A percentile compares a stretch with the other conserved stretches of the same genome.
phyloP scores from a whole-genome alignment of 1,284 basidiomycete species.

The Marasmius sp. region DNA sequence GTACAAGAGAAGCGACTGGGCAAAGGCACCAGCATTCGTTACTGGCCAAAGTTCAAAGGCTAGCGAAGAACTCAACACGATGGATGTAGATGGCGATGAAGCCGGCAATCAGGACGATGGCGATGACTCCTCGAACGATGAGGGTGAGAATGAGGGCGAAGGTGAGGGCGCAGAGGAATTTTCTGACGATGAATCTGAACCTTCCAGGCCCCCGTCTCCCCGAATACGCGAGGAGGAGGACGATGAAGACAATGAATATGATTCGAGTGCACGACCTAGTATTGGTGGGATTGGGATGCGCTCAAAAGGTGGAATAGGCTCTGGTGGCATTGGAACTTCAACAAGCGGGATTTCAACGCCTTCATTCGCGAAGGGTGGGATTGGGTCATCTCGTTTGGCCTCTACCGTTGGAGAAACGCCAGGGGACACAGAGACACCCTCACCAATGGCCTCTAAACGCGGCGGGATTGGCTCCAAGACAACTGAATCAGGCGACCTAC shows the following conservation, averaged over 20 bases:
- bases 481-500: constrained; percentile 19
- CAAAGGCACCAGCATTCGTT: constrained; percentile 81
- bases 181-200: constrained; percentile 41
- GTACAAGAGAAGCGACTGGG: constrained; percentile 56
- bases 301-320: constrained; percentile 18
- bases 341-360: constrained; percentile 6
- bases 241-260: constrained; percentile 47
- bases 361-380: constrained; percentile 32
- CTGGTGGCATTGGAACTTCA: constrained; percentile 5
- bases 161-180: constrained; percentile 34
- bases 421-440: constrained; percentile 4
- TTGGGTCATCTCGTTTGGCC: constrained; percentile 27
- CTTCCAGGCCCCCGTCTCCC: constrained; percentile 52
- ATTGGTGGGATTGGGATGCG: constrained; percentile 53
- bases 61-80: constrained; percentile 35
- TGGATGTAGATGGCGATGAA: constrained; percentile 35
- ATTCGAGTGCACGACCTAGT: constrained; percentile 29
- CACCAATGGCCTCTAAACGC: constrained; percentile 8
- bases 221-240: constrained; percentile 49
- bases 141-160: constrained; percentile 39
- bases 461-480: constrained; percentile 45
- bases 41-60: constrained; percentile 55
- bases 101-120: constrained; percentile 33
- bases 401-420: constrained; percentile 13
- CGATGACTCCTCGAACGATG: constrained; percentile 16